A percentile compares a stretch with the other conserved stretches of the same genome.
Conservation (phyloP, 306 rosid genomes). For the Abrus pulchellus region DNA sequence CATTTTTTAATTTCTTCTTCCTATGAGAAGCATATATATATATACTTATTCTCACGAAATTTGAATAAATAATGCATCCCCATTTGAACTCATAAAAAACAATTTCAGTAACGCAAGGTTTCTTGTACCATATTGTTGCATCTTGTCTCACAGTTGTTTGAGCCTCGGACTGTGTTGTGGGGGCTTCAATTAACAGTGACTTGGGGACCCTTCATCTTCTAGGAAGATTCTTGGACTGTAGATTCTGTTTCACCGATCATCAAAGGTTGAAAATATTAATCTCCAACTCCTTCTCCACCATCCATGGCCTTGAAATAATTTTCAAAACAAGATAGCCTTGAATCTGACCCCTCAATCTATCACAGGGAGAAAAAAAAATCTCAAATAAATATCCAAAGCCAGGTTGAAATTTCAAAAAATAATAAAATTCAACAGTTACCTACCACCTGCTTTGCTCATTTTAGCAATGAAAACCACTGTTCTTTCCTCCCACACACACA, state of each 20-base stretch:
- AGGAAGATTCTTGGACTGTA: neutral
- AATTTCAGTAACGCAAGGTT: neutral
- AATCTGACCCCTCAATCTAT: neutral
- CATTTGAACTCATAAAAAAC: neutral
- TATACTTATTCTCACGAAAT: neutral
- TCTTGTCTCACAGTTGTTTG: conserved; percentile 22
- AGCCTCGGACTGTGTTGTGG: neutral
- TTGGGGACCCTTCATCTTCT: neutral
- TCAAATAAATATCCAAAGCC: conserved; percentile 1
- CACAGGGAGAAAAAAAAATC: neutral
- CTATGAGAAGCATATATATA: neutral
- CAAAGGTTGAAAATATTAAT: neutral
- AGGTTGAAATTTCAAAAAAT: neutral
- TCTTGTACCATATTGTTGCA: neutral
- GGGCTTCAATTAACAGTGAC: neutral
- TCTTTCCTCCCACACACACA: neutral
- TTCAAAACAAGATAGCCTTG: neutral
- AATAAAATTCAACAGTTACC: neutral
- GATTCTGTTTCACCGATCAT: conserved; percentile 38
- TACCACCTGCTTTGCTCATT: conserved; percentile 9
- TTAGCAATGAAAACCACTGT: neutral
- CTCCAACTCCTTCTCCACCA: conserved; percentile 20
- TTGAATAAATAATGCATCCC: neutral
- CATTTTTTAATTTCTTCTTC: conserved; percentile 8
- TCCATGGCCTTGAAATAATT: neutral